Percentiles rank a stretch among this genome's conserved stretches.
Conservation (phyloP, 148 eudicot species). For the Diospyros kaki region DNA sequence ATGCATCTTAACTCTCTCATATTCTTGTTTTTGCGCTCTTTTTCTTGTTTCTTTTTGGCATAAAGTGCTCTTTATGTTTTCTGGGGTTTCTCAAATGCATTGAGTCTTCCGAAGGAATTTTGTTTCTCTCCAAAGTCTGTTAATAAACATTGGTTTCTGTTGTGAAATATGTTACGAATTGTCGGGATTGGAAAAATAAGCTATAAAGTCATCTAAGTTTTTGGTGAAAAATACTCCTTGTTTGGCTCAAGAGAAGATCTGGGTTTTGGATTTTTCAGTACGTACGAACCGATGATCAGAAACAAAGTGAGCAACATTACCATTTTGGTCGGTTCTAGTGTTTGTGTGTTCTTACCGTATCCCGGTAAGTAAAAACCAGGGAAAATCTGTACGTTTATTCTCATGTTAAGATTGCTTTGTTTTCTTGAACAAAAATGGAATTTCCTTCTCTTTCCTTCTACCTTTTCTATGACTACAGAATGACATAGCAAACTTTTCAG, state of each 20-base stretch:
- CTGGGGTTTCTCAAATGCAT: too few species aligned
- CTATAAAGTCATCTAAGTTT: too few species aligned
- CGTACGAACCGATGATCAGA: not conserved
- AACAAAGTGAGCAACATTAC: not conserved
- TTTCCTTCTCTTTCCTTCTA: not conserved
- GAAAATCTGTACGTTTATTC: not conserved
- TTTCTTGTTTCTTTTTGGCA: not conserved
- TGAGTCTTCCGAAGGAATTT: too few species aligned
- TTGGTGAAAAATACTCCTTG: too few species aligned
- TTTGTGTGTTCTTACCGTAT: not conserved
- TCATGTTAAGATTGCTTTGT: not conserved
- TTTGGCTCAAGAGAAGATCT: not conserved
- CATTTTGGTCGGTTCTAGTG: not conserved
- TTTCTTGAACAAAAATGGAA: constrained; percentile 5
- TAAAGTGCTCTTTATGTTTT: too few species aligned
- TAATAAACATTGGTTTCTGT: too few species aligned
- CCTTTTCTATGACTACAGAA: not conserved
- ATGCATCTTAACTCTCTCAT: not conserved
- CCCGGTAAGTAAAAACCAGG: not conserved
- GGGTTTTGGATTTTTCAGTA: not conserved
- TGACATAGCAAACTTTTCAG: not conserved
- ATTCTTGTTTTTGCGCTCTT: not conserved
- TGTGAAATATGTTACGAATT: too few species aligned
- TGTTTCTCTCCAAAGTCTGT: too few species aligned
- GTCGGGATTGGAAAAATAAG: too few species aligned